Evolutionary conservation across 495 filamentous ascomycete genomes (phyloP).

Genomic region (Hyphodiscus hymeniophilus): DNA sequence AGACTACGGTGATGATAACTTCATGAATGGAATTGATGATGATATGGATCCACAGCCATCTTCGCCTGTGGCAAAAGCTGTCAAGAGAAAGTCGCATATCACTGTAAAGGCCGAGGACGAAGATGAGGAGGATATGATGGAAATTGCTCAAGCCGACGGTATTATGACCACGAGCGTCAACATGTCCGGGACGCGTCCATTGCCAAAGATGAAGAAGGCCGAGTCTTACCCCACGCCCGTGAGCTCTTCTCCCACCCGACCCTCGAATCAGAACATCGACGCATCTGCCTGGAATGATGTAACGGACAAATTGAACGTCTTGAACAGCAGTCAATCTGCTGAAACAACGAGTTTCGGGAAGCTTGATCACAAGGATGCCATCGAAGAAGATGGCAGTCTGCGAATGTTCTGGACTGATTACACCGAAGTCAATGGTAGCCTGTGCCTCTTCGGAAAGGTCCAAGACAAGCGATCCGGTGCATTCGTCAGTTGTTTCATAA

Average conservation of each 20-base stretch:
- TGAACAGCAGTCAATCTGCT: slow-evolving; percentile 53
- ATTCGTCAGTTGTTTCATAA: slow-evolving; percentile 89
- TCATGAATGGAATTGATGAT: slow-evolving; percentile 36
- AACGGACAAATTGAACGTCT: slow-evolving; percentile 75
- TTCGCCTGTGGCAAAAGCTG: slow-evolving; percentile 75
- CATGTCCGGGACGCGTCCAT: slow-evolving; percentile 72
- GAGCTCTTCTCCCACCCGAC: slow-evolving; percentile 66
- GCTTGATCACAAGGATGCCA: slow-evolving; percentile 65
- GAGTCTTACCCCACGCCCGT: slow-evolving; percentile 56
- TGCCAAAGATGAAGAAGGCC: slow-evolving; percentile 64
- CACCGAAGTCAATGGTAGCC: slow-evolving; percentile 81
- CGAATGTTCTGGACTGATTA: slow-evolving; percentile 97
- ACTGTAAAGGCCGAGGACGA: slow-evolving; percentile 55
- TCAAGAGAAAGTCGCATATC: slow-evolving; percentile 58
- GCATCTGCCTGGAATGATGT: slow-evolving; percentile 87
- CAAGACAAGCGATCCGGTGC: slow-evolving; percentile 73
- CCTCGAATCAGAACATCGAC: slow-evolving; percentile 53
- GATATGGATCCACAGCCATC: slow-evolving; percentile 76
- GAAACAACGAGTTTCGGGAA: slow-evolving; percentile 66
- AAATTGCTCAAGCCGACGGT: slow-evolving; percentile 70
- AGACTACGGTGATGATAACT: slow-evolving; percentile 37
- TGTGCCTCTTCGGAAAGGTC: slow-evolving; percentile 95
- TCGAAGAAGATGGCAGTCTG: slow-evolving; percentile 85
- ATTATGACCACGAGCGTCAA: slow-evolving; percentile 67
- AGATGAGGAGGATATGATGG: slow-evolving; percentile 72